Evolutionary conservation across 202 grass and related monocot species (phyloP).

Genomic region (Elaeis oleifera): DNA sequence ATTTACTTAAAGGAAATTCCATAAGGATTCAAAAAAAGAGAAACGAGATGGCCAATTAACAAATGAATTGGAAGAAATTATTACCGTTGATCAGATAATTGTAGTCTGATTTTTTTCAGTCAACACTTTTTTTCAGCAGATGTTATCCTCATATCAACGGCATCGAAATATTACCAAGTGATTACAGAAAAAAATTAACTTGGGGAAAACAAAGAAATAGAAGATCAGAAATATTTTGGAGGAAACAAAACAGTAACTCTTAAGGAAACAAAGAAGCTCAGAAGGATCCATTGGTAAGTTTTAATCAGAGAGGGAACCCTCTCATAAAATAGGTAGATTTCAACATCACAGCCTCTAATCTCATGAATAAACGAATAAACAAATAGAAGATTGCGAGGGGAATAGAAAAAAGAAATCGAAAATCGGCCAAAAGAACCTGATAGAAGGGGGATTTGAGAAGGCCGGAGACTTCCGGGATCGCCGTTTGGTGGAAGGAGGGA

Average conservation of each 20-base stretch:
- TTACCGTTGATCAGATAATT: constrained; percentile 86
- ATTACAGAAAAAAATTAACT: neutral
- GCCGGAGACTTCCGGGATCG: no score
- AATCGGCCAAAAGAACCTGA: no score
- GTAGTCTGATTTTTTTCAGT: constrained; percentile 73
- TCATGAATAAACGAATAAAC: no score
- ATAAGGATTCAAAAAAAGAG: neutral
- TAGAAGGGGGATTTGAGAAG: no score
- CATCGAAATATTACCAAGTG: constrained; percentile 1
- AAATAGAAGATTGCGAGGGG: no score
- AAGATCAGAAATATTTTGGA: no score
- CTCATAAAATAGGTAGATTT: no score
- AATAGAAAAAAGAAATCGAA: no score
- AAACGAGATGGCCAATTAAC: neutral
- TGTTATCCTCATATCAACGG: constrained; percentile 62
- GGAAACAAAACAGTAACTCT: no score
- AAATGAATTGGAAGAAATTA: neutral
- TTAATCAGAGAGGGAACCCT: constrained; percentile 37
- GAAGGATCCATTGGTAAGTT: constrained; percentile 94
- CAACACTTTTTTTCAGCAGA: constrained; percentile 49
- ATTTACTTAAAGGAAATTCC: neutral
- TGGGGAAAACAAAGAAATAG: no score
- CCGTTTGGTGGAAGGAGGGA: no score
- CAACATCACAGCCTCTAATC: constrained; percentile 22
- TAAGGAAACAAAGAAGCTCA: constrained; percentile 33